Conservation (phyloP, 73 alveolate genomes). For the Uronychia binucleata region DNA sequence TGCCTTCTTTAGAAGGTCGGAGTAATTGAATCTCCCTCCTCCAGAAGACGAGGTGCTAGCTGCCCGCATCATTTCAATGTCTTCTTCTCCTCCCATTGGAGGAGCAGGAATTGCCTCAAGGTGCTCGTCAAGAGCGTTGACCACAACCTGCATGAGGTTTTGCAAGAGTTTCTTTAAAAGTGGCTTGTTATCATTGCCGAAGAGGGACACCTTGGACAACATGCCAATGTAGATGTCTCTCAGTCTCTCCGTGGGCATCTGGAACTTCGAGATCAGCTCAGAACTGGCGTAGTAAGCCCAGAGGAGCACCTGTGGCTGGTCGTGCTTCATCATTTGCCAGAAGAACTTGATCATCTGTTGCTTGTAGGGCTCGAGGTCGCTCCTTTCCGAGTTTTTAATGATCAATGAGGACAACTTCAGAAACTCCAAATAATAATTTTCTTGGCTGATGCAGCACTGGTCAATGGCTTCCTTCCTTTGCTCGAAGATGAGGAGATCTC, state of each 20-base stretch:
- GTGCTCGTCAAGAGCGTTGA: not conserved
- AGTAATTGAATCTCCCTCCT: not conserved
- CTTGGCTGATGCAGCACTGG: not conserved
- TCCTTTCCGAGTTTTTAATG: not conserved
- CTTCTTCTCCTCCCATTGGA: not conserved
- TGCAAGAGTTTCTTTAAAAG: not conserved
- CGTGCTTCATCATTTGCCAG: conserved; percentile 5
- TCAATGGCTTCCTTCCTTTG: not conserved
- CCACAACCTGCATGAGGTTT: conserved; percentile 5
- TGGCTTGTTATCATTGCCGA: conserved; percentile 4
- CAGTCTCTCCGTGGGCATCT: not conserved
- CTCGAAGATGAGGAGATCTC: not conserved
- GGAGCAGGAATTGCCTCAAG: not conserved
- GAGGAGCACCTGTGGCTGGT: not conserved
- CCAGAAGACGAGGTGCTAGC: not conserved
- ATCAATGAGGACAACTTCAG: not conserved
- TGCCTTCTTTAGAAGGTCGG: conserved; percentile 19
- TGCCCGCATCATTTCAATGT: not conserved
- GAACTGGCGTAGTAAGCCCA: conserved; percentile 7
- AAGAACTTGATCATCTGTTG: not conserved
- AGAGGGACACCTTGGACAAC: not conserved
- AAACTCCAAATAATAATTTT: not conserved
- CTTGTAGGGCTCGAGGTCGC: not conserved
- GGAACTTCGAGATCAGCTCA: not conserved
- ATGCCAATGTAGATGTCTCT: not conserved